Conservation (phyloP, 2,329 filamentous ascomycete genomes). For the Microdochium trichocladiopsis region DNA sequence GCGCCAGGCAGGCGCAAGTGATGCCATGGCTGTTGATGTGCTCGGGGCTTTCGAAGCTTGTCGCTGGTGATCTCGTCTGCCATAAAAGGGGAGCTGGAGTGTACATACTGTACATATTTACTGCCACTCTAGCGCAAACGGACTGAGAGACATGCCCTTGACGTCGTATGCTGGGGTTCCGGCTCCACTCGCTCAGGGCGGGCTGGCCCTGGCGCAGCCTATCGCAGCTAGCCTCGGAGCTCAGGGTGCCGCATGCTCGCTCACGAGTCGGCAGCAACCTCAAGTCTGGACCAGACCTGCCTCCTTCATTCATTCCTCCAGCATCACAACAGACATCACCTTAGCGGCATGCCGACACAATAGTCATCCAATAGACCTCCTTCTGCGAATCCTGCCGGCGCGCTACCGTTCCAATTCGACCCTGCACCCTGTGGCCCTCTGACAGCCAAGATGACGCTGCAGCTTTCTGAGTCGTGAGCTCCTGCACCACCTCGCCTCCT, state of each 20-base stretch:
- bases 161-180: background rate
- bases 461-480: background rate
- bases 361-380: background rate
- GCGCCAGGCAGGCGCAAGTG: too few species aligned
- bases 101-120: too few species aligned
- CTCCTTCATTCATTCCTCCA: background rate
- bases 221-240: background rate
- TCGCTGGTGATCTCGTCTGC: too few species aligned
- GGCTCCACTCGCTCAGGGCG: background rate
- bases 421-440: background rate
- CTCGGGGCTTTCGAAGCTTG: too few species aligned
- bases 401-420: too few species aligned
- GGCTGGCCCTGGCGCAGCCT: background rate
- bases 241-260: background rate
- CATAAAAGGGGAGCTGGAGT: too few species aligned
- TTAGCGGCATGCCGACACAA: background rate
- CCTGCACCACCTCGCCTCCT: background rate
- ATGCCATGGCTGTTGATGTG: too few species aligned
- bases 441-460: background rate
- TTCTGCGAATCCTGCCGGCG: background rate
- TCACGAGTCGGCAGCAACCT: background rate
- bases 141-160: background rate
- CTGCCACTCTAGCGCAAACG: too few species aligned
- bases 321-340: background rate
- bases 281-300: background rate